A percentile compares a stretch with the other conserved stretches of the same genome.
Conservation (phyloP, 1,284 basidiomycete species). For the Leccinum fuscescens region DNA sequence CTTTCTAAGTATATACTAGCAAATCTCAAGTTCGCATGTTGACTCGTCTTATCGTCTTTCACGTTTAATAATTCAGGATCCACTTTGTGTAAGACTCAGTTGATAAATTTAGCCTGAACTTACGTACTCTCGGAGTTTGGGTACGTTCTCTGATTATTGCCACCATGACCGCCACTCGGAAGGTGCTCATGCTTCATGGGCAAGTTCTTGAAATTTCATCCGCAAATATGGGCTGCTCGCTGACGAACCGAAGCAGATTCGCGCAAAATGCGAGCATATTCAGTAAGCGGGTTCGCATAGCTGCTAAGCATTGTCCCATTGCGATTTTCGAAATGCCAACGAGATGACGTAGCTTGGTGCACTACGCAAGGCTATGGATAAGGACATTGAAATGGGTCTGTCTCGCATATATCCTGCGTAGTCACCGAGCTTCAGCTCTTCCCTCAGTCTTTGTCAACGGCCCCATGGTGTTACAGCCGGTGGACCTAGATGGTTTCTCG, state of each 20-base stretch:
- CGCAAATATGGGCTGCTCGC: neutral
- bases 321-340: conserved; percentile 1
- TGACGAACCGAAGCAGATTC: conserved; percentile 51
- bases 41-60: neutral
- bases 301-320: neutral
- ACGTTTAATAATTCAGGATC: neutral
- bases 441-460: conserved; percentile 79
- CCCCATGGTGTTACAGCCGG: conserved; percentile 70
- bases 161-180: conserved; percentile 26
- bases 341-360: conserved; percentile 61
- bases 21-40: too few relatives aligned
- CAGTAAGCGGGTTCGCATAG: conserved; percentile 66
- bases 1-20: neutral
- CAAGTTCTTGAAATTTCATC: conserved; percentile 12
- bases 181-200: conserved; percentile 35
- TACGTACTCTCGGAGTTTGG: neutral
- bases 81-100: neutral
- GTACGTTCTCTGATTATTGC: neutral
- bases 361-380: conserved; percentile 66
- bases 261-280: conserved; percentile 81
- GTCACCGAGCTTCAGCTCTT: neutral
- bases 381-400: conserved; percentile 69
- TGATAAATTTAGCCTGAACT: neutral
- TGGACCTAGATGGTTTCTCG: conserved; percentile 57
- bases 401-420: neutral